Evolutionary conservation across 345 rosid species (phyloP), one percentile per base, ranked within the genome.

Genomic region (Camelina sativa): DNA sequence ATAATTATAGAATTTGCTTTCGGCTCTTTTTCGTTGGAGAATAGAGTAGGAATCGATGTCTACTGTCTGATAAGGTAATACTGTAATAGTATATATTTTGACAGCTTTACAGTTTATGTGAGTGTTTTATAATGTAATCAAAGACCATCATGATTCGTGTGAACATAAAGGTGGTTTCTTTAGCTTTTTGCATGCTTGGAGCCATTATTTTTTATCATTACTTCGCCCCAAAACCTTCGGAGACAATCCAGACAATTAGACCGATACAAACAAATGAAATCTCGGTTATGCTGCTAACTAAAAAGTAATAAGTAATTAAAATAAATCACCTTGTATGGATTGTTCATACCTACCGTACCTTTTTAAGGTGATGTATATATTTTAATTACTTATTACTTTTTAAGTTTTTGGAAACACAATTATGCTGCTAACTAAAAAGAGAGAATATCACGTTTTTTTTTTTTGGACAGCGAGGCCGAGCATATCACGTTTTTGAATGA

Each of bases 1-100:
- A 34, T 67, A 60, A 19, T 15, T 28, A 51, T 67, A 32, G n/a
- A 30, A 41, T 34, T 61, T 75, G 56, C 79, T 75, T 75, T 75
- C 62, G 79, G 79, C 68, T 75, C 78, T 38, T 51, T 51, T 67
- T 52, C 38, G 53, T 51, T 60, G 62, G 62, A 35, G 52, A 28
- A 35, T 17, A 35, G 22, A 47, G 59, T 58, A 37, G 23, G 65
- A 74, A 74, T 57, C 22, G 35, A 20, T 56, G 65, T 11, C 60
- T 17, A 37, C 7, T 61, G 53, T 9, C 41, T 37, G 9, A 37
- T 37, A 71, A 22, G 38, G 40, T 22, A 23, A 67, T 52, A 11
- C 4, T 15, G 40, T 22, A 23, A 67, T 52, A 11, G 32, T 15
- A 3, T 16, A 20, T 4, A n/a, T 66, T 50, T 35, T 51, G 0